Evolutionary conservation across 441 rosid species (phyloP).

Genomic region (Breynia disticha): DNA sequence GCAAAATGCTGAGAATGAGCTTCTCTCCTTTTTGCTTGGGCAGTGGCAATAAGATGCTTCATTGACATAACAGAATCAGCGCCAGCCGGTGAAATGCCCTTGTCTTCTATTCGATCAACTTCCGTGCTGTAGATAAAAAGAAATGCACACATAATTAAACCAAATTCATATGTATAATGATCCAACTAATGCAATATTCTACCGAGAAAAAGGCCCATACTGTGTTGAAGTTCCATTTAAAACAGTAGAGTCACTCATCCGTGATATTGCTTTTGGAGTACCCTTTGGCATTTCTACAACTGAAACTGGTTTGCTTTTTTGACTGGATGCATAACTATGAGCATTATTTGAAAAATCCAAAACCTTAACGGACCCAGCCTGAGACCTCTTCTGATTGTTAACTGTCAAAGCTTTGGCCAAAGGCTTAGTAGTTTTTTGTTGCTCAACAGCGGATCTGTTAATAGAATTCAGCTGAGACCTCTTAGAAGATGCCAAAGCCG

Average conservation of each 20-base stretch:
- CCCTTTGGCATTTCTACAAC: constrained; percentile 49
- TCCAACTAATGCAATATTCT: constrained; percentile 33
- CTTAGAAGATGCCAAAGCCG: constrained; percentile 34
- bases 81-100: constrained; percentile 27
- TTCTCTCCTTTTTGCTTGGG: constrained; percentile 87
- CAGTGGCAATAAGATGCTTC: constrained; percentile 97
- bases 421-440: constrained; percentile 28
- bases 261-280: constrained; percentile 41
- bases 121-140: constrained; percentile 37
- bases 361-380: constrained; percentile 36
- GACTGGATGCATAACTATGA: constrained; percentile 39
- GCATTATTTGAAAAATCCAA: constrained; percentile 31
- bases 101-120: constrained; percentile 36
- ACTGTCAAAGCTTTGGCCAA: constrained; percentile 27
- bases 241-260: constrained; percentile 25
- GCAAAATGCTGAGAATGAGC: constrained; percentile 62
- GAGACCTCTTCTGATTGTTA: constrained; percentile 41
- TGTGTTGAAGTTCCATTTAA: constrained; percentile 32
- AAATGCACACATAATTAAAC: constrained; percentile 10
- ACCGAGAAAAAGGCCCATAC: constrained; percentile 27
- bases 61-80: constrained; percentile 62
- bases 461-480: constrained; percentile 31
- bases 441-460: constrained; percentile 33
- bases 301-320: constrained; percentile 38
- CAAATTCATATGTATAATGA: constrained; percentile 13